These are phyloP conservation scores for Pittosporum tobira DNA, from an alignment of 129 eudicot genomes.

Conservation along the genomic window DNA sequence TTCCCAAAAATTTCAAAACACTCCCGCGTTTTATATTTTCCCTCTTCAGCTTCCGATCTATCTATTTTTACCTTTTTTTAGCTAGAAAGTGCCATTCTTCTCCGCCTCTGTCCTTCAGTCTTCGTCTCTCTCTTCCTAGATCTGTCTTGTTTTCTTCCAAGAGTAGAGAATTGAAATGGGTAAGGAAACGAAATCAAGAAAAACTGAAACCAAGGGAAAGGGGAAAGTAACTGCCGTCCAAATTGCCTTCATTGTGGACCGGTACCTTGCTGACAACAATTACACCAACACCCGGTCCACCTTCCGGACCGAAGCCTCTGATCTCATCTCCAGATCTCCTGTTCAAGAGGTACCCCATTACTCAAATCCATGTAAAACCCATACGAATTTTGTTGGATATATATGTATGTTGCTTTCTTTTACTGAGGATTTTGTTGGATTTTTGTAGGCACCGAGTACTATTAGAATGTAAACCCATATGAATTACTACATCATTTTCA, in stretches of 20 bases:
- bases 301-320: conserved; percentile 63
- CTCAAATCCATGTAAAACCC: background rate
- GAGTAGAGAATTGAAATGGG: conserved; percentile 28
- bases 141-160: background rate
- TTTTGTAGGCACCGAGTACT: conserved; percentile 64
- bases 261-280: conserved; percentile 60
- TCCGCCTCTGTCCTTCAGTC: background rate
- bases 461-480: no score
- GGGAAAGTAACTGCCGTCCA: conserved; percentile 79
- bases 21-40: conserved; percentile 29
- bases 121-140: background rate
- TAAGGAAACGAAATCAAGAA: conserved; percentile 41
- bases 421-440: background rate
- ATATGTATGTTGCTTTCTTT: background rate
- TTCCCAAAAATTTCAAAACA: conserved; percentile 24
- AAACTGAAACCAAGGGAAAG: conserved; percentile 30
- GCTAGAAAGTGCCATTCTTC: background rate
- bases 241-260: conserved; percentile 83
- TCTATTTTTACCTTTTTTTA: background rate
- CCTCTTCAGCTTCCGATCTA: background rate
- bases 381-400: background rate
- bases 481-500: no score
- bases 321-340: conserved; percentile 49
- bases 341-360: conserved; percentile 42
- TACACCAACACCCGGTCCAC: conserved; percentile 39